These are phyloP conservation scores for Backusella sp. DNA, from an alignment of 192 early-diverging fungal species.

Conservation along the genomic window DNA sequence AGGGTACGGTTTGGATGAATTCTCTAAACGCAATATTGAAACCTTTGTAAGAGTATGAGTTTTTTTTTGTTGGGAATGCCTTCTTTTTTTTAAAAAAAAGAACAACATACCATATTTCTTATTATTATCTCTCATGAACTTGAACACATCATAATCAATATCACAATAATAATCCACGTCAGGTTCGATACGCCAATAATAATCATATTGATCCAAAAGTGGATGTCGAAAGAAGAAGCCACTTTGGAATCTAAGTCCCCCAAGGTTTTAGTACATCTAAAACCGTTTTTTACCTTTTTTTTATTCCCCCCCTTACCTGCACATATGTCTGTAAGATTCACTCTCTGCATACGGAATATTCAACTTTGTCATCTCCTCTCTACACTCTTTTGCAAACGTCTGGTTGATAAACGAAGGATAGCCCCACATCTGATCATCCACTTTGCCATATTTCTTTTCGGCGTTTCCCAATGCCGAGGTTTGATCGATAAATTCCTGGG, in stretches of 20 bases:
- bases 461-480: conserved; percentile 53
- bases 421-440: conserved; percentile 67
- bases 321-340: conserved; percentile 77
- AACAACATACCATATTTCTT: conserved; percentile 69
- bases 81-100: neutral
- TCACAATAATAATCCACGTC: conserved; percentile 79
- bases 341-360: conserved; percentile 62
- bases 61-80: too few relatives aligned
- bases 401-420: conserved; percentile 77
- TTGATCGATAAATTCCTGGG: conserved; percentile 60
- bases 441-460: conserved; percentile 60
- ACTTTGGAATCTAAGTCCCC: conserved; percentile 56
- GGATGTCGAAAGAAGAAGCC: conserved; percentile 80
- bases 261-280: neutral
- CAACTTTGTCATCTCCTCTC: conserved; percentile 51
- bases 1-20: conserved; percentile 64
- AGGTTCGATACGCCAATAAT: conserved; percentile 90
- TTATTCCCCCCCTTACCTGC: conserved; percentile 44
- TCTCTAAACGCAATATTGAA: conserved; percentile 78
- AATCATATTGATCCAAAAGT: conserved; percentile 67
- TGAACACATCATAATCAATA: conserved; percentile 82
- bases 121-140: conserved; percentile 70
- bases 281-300: too few relatives aligned
- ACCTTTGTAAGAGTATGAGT: conserved; percentile 27
- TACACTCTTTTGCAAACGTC: conserved; percentile 50